Evolutionary conservation across 139 green algal species (phyloP), one percentile per base, ranked within the genome.

Genomic region (Chlorella sorokiniana): DNA sequence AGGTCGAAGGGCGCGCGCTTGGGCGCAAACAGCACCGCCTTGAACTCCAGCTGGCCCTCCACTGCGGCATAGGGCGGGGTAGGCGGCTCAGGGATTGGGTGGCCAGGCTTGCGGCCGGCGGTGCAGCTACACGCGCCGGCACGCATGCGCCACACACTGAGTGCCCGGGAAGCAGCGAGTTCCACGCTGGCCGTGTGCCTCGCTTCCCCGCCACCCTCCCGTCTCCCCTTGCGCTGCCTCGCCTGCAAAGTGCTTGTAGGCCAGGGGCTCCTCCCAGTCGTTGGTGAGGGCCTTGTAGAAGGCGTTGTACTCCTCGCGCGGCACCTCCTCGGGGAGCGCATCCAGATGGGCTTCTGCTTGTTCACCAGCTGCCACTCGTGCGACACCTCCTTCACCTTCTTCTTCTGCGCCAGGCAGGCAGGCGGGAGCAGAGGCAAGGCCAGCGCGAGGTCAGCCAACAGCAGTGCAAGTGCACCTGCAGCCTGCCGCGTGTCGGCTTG

Each of bases 331-430:
- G n/a, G 33, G 63, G 63, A 95, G 79, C 97, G 94, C 97, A 99
- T 99, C 97, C 97, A 99, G 90, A 99, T 99, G 33, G 97, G 97
- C 94, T 99, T 99, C 93, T 99, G 97, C 93, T 99, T 99, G 95
- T 99, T 99, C 68, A 99, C 92, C 88, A 99, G 91, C 69, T 89
- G 79, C 97, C 97, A 99, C 91, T 99, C 97, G 83, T 98, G 94
- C 62, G 89, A 88, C 40, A 97, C 90, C 91, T 99, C 97, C 93
- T 99, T 98, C 33, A 99, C 92, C 94, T 96, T 90, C 69, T 91
- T 90, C 91, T 95, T 97, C 81, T 85, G 69, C 56, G 35, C 14
- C 31, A 45, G 64, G 22, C 61, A 37, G 16, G 20, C 20, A 45
- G 33, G 64, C 4, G 16, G 23, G 35, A 71, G 33, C 31, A 42